Percentiles rank a stretch among this genome's conserved stretches.
Evolutionary conservation across 768 basidiomycete species (phyloP).

Genomic region (Boletus rufocinnamomeus): DNA sequence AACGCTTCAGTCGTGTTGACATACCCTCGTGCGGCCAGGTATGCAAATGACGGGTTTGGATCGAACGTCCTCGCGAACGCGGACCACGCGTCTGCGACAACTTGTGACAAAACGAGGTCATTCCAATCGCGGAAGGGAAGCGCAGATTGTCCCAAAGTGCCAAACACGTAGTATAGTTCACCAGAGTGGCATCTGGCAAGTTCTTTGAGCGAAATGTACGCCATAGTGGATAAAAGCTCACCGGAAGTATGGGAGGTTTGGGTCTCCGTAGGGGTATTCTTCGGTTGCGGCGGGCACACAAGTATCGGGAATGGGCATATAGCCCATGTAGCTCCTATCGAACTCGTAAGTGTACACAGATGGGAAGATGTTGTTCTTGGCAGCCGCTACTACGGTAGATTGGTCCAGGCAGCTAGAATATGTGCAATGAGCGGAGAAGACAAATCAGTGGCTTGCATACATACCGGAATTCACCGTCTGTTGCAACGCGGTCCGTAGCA

Average conservation of each 20-base stretch:
- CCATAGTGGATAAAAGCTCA: background rate
- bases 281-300: conserved; percentile 46
- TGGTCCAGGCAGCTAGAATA: conserved; percentile 40
- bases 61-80: conserved; percentile 36
- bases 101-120: conserved; percentile 48
- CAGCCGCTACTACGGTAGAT: conserved; percentile 47
- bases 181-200: conserved; percentile 32
- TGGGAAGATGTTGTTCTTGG: conserved; percentile 43
- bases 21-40: conserved; percentile 47
- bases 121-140: conserved; percentile 47
- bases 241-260: conserved; percentile 50
- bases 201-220: background rate
- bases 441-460: background rate
- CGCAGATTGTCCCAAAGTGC: conserved; percentile 39
- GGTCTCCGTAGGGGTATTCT: conserved; percentile 48
- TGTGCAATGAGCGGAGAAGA: background rate
- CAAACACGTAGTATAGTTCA: conserved; percentile 36
- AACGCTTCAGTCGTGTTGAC: conserved; percentile 16
- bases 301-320: conserved; percentile 44
- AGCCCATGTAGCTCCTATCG: conserved; percentile 46
- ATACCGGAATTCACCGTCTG: conserved; percentile 12
- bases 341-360: conserved; percentile 50
- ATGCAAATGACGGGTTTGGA: conserved; percentile 46
- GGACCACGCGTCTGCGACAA: conserved; percentile 47
- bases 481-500: conserved; percentile 8